Conservation (phyloP, 1,139 yeast genomes). For the Hyphopichia fennica region DNA sequence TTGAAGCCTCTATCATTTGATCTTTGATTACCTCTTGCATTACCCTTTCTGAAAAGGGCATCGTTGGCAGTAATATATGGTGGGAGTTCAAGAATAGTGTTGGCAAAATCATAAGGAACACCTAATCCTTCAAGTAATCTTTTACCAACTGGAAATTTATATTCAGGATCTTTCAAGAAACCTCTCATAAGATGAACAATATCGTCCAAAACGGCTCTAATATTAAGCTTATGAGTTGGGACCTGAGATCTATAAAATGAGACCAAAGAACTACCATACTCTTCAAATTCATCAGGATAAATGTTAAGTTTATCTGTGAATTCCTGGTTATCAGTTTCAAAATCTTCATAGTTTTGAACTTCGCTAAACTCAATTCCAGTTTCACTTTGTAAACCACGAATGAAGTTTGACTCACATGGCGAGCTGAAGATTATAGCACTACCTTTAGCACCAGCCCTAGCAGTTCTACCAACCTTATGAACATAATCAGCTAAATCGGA, state of each 20-base stretch:
- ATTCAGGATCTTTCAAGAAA: slow-evolving; percentile 12
- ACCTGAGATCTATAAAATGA: slow-evolving; percentile 33
- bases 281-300: slow-evolving; percentile 13
- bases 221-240: slow-evolving; percentile 24
- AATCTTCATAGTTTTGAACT: slow-evolving; percentile 13
- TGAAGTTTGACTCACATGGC: slow-evolving; percentile 49
- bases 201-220: slow-evolving; percentile 10
- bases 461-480: slow-evolving; percentile 96
- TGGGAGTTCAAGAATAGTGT: slow-evolving; percentile 20
- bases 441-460: slow-evolving; percentile 87
- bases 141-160: slow-evolving; percentile 9
- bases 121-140: not conserved
- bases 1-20: not conserved
- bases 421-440: slow-evolving; percentile 55
- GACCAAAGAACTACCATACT: slow-evolving; percentile 27
- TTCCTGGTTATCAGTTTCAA: slow-evolving; percentile 11
- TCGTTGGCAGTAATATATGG: not conserved
- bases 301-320: slow-evolving; percentile 12
- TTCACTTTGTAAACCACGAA: slow-evolving; percentile 38
- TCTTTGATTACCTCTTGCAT: not conserved
- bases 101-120: slow-evolving; percentile 12
- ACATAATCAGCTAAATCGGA: slow-evolving; percentile 74
- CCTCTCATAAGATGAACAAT: slow-evolving; percentile 11
- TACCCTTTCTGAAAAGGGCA: not conserved
- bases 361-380: slow-evolving; percentile 54